These are phyloP conservation scores for Pseudonectria buxi DNA, from an alignment of 2,329 filamentous ascomycete genomes.

Conservation along the genomic window DNA sequence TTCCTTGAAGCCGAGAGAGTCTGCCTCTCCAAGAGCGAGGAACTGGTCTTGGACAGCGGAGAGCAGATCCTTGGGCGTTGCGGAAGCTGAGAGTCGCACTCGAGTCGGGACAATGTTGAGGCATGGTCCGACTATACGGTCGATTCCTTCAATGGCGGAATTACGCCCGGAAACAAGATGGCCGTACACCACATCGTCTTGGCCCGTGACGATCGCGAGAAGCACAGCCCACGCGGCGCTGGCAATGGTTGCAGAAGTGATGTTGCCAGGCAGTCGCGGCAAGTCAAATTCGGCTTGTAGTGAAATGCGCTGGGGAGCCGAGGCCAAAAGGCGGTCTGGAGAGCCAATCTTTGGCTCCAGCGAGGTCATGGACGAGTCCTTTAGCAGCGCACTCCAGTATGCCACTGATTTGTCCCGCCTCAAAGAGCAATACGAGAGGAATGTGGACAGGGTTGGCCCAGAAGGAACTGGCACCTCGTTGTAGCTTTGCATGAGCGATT, in stretches of 20 bases:
- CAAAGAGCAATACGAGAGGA: slow-evolving; percentile 1
- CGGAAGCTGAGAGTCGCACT: slow-evolving; percentile 20
- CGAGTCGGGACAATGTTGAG: slow-evolving; percentile 36
- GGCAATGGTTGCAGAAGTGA: slow-evolving; percentile 27
- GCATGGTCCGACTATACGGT: slow-evolving; percentile 31
- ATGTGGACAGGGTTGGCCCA: slow-evolving; percentile 17
- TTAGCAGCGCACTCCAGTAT: slow-evolving; percentile 40
- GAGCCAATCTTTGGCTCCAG: slow-evolving; percentile 5
- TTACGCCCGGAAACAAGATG: slow-evolving; percentile 34
- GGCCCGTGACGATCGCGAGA: slow-evolving; percentile 28
- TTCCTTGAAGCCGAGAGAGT: slow-evolving; percentile 10
- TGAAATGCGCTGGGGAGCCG: not conserved
- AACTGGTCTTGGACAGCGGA: slow-evolving; percentile 10
- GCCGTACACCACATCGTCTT: slow-evolving; percentile 34
- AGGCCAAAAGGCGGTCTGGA: not conserved
- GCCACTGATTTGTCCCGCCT: slow-evolving; percentile 7
- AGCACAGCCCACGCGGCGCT: slow-evolving; percentile 36
- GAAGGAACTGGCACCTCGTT: slow-evolving; percentile 15
- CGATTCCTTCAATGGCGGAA: slow-evolving; percentile 25
- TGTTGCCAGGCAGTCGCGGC: slow-evolving; percentile 4
- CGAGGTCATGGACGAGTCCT: slow-evolving; percentile 24
- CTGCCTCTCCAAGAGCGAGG: slow-evolving; percentile 6
- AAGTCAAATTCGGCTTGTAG: not conserved
- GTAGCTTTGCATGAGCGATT: slow-evolving; percentile 32
- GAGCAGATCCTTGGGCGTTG: slow-evolving; percentile 3